Evolutionary conservation across 768 basidiomycete species (phyloP), one percentile per base, ranked within the genome.

Genomic region (Gautieria morchelliformis): DNA sequence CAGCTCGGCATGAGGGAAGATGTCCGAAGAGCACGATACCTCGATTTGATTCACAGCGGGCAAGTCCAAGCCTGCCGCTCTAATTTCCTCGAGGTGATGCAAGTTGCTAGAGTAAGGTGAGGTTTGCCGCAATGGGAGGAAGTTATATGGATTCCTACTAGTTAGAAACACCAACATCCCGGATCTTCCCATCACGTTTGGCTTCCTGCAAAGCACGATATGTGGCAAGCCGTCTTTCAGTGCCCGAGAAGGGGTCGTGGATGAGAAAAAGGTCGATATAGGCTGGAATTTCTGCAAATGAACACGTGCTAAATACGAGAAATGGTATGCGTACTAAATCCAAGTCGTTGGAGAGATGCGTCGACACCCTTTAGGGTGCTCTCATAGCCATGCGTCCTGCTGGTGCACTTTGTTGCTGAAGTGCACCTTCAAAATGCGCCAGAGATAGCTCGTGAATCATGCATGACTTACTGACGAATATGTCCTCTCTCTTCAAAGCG

Each of bases 401-500:
- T 62, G 40, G 47, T 48, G 27, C 64, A 60, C 58, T 68, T 68
- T 40, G 65, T 65, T 9, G 67, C 66, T 61, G 57, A 24, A n/a
- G 33, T n/a, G 19, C 30, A 17, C n/a, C 20, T 47, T 35, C 10
- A 15, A 17, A 27, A 11, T 53, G 11, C 19, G 15, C 24, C 17
- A 57, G 33, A 19, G 22, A 50, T 50, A 39, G 7, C 15, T 40
- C 1, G 19, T 3, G 27, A 24, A 53, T 58, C 42, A 27, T 27
- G 27, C 27, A 37, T 37, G 41, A 61, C 40, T 67, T 79, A 71
- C 70, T 70, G 42, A 72, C 62, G 61, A 62, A 72, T 8, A 75
- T 48, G 7, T 73, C 71, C 11, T 65, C 62, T 20, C 74, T 63
- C 14, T 59, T 47, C n/a, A 72, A 64, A 1, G 70, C 73, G 52